Evolutionary conservation across 1,284 basidiomycete species (phyloP).

Genomic region (Apiotrichum montevideense): DNA sequence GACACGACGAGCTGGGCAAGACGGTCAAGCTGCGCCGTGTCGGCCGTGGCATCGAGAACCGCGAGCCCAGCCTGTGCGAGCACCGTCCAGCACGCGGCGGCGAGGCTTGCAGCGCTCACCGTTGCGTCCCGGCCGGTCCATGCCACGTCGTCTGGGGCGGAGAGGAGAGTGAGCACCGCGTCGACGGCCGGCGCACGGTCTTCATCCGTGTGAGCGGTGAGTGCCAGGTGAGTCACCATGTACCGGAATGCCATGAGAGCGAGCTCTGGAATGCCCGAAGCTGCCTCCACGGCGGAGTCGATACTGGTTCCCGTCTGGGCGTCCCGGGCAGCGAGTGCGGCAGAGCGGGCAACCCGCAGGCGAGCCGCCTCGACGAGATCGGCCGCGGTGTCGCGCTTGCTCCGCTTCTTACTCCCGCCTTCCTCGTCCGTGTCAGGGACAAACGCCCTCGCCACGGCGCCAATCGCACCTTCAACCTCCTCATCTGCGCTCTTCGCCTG

Average conservation of each 20-base stretch:
- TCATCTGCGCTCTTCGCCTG: constrained; percentile 11
- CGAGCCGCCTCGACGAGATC: constrained; percentile 11
- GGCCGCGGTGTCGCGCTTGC: neutral
- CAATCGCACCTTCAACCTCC: constrained; percentile 11
- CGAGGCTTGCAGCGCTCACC: constrained; percentile 6
- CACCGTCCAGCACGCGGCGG: constrained; percentile 21
- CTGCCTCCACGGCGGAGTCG: neutral
- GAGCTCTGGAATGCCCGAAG: constrained; percentile 4
- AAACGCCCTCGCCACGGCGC: constrained; percentile 9
- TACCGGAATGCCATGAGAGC: constrained; percentile 11
- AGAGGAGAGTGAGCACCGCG: constrained; percentile 7
- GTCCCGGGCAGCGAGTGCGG: neutral
- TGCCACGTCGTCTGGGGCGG: neutral
- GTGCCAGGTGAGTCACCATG: constrained; percentile 11
- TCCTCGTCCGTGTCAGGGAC: constrained; percentile 1
- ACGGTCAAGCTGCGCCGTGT: constrained; percentile 9
- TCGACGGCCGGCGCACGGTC: constrained; percentile 2
- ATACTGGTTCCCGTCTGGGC: neutral
- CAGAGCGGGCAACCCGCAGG: constrained; percentile 12
- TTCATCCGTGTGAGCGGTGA: constrained; percentile 1
- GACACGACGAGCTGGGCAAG: constrained; percentile 4
- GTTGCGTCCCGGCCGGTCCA: constrained; percentile 14
- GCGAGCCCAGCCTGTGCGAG: constrained; percentile 20
- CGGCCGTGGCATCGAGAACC: constrained; percentile 14
- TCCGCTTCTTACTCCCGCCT: constrained; percentile 7